Conservation (phyloP, 441 rosid genomes). For the Bocquillonia castaneifolia region DNA sequence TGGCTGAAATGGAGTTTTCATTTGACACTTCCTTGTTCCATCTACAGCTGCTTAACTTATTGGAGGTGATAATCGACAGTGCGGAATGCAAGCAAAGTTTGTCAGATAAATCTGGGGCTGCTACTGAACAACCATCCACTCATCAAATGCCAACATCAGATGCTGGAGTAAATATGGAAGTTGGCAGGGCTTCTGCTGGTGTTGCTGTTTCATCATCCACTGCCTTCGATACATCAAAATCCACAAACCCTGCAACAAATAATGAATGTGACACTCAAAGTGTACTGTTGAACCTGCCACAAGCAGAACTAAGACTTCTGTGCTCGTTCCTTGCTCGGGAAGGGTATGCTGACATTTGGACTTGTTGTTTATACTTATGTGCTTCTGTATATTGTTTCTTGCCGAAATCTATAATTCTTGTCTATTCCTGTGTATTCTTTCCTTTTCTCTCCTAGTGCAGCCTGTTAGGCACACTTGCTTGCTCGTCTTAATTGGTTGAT, state of each 20-base stretch:
- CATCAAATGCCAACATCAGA: conserved; percentile 40
- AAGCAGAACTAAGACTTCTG: conserved; percentile 72
- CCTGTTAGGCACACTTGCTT: neutral
- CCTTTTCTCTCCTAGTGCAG: no score
- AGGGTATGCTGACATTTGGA: conserved; percentile 49
- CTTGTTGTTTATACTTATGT: neutral
- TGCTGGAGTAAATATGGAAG: conserved; percentile 38
- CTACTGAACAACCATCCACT: conserved; percentile 41
- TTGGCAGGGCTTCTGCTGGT: conserved; percentile 35
- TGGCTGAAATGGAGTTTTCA: conserved; percentile 6
- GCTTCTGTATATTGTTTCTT: neutral
- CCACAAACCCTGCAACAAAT: conserved; percentile 40
- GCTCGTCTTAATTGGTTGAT: no score
- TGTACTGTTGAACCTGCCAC: conserved; percentile 71
- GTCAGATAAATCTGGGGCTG: conserved; percentile 46
- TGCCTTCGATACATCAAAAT: conserved; percentile 38
- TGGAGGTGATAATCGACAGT: conserved; percentile 82
- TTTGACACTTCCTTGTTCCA: conserved; percentile 17
- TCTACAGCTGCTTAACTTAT: conserved; percentile 78
- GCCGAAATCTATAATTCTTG: neutral
- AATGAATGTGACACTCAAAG: conserved; percentile 54
- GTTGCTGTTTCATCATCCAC: conserved; percentile 40
- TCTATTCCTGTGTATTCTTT: neutral
- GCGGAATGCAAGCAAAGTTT: conserved; percentile 60
- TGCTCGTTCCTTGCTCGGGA: conserved; percentile 96